Evolutionary conservation across 2,329 filamentous ascomycete species (phyloP).

Genomic region (Cryphonectria nitschkei): DNA sequence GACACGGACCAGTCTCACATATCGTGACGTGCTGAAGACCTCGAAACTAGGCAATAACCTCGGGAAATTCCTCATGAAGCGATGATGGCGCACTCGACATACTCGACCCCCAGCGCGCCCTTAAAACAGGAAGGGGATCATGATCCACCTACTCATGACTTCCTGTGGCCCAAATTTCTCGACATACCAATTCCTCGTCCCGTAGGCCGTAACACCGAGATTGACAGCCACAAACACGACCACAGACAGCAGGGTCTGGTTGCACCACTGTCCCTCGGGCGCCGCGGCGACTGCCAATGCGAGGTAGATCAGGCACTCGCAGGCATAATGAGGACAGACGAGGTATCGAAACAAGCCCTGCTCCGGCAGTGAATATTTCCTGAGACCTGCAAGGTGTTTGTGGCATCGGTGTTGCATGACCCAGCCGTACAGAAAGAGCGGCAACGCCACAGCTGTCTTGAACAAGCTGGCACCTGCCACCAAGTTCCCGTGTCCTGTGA

Average conservation of each 20-base stretch:
- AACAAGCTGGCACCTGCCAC: conserved; percentile 39
- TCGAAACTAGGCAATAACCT: conserved; percentile 73
- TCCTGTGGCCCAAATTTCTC: conserved; percentile 71
- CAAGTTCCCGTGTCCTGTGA: conserved; percentile 14
- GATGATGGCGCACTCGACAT: conserved; percentile 41
- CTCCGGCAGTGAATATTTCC: conserved; percentile 81
- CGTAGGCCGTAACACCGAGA: conserved; percentile 78
- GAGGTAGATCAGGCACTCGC: conserved; percentile 83
- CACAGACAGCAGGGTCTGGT: conserved; percentile 73
- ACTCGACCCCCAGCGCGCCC: conserved; percentile 25
- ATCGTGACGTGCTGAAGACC: conserved; percentile 84
- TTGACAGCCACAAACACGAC: conserved; percentile 77
- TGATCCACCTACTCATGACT: conserved; percentile 69
- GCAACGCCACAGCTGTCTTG: conserved; percentile 59
- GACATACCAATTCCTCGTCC: conserved; percentile 79
- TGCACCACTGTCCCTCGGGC: conserved; percentile 66
- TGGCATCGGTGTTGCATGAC: conserved; percentile 77
- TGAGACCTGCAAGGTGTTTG: conserved; percentile 67
- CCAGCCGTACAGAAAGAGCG: conserved; percentile 71
- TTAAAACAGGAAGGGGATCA: conserved; percentile 73
- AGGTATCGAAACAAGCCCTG: conserved; percentile 72
- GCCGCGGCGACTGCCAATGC: conserved; percentile 76
- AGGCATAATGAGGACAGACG: conserved; percentile 89
- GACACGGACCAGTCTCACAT: conserved; percentile 74
- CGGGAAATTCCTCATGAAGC: conserved; percentile 52